Percentiles rank a stretch among this genome's conserved stretches.
Evolutionary conservation across 2,329 filamentous ascomycete species (phyloP).

Genomic region (Fusarium xylarioides): DNA sequence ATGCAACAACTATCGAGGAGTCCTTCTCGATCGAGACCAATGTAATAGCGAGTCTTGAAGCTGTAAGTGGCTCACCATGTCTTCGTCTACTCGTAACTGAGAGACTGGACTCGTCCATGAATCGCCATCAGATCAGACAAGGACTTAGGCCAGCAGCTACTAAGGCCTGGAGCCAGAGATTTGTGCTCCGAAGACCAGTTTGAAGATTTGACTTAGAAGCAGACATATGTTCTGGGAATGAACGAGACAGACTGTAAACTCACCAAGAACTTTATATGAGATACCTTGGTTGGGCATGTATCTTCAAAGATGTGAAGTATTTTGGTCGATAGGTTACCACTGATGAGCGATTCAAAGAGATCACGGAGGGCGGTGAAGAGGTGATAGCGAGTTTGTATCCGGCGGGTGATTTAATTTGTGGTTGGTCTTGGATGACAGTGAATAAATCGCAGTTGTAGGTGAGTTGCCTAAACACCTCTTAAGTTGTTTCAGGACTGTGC

Average conservation of each 20-base stretch:
- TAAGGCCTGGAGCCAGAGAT: background rate
- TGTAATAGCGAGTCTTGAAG: background rate
- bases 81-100: background rate
- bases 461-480: background rate
- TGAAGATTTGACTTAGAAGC: background rate
- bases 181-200: background rate
- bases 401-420: too few relatives aligned
- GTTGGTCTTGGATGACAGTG: background rate
- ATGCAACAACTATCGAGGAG: background rate
- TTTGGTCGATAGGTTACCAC: background rate
- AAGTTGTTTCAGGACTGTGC: background rate
- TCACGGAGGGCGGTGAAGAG: background rate
- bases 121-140: background rate
- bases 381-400: too few relatives aligned
- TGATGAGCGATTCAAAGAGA: background rate
- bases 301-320: background rate
- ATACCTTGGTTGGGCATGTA: background rate
- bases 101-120: background rate
- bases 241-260: background rate
- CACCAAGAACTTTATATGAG: background rate
- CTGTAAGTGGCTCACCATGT: background rate
- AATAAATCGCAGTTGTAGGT: background rate
- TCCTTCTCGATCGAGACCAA: background rate
- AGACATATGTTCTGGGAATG: background rate
- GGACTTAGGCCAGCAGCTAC: background rate